These are phyloP conservation scores for Capsicum pubescens DNA, from an alignment of 257 asterid genomes.

Conservation along the genomic window DNA sequence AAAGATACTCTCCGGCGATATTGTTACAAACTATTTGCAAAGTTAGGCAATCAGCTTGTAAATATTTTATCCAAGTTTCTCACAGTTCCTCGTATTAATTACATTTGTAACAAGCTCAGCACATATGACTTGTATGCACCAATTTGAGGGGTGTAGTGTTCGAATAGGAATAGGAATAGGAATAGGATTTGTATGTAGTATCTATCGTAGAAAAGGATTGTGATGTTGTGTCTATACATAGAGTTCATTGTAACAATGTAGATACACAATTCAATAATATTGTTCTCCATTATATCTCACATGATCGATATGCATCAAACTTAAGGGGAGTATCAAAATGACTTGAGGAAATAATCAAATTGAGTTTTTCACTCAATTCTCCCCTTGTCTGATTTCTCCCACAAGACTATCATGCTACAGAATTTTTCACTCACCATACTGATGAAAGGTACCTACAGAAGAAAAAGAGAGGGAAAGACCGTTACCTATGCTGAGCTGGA, in stretches of 20 bases:
- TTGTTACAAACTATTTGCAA: neutral
- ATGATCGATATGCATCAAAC: neutral
- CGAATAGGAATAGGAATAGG: neutral
- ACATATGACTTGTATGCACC: neutral
- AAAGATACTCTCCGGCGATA: neutral
- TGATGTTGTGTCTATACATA: neutral
- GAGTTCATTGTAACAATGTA: too few relatives aligned
- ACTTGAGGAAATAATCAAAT: constrained; percentile 12
- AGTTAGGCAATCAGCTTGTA: neutral
- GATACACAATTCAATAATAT: too few relatives aligned
- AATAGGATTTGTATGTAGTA: neutral
- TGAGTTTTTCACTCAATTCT: neutral
- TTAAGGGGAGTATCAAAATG: neutral
- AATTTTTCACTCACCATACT: neutral
- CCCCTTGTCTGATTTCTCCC: neutral
- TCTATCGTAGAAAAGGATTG: neutral
- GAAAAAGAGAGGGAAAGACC: constrained; percentile 31
- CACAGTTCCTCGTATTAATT: neutral
- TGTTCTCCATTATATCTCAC: neutral
- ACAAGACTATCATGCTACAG: neutral
- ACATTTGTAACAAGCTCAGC: neutral
- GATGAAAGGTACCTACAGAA: constrained; percentile 17
- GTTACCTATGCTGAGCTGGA: constrained; percentile 63
- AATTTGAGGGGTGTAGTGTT: neutral
- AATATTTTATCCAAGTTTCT: neutral